Evolutionary conservation across 2,329 filamentous ascomycete genomes (phyloP).

Genomic region (Neofusicoccum laricinum): DNA sequence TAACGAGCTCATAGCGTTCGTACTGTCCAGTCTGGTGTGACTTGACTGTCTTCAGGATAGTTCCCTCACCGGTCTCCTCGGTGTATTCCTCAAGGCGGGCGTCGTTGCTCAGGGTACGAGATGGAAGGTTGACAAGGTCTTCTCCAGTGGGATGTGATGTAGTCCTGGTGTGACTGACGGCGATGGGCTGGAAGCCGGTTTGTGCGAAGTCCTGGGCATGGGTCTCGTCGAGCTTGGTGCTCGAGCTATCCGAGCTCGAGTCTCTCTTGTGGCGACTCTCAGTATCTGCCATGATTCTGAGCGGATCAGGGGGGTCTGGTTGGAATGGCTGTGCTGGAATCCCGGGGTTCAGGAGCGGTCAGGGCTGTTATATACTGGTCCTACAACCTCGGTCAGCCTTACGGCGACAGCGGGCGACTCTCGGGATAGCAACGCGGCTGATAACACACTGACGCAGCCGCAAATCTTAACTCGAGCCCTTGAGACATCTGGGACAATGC

Average conservation of each 20-base stretch:
- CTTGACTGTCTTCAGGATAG: conserved; percentile 55
- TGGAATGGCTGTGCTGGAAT: not conserved
- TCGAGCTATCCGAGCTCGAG: conserved; percentile 13
- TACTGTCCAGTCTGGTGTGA: conserved; percentile 54
- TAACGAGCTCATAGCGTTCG: conserved; percentile 61
- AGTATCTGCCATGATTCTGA: conserved; percentile 1
- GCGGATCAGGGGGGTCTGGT: not conserved
- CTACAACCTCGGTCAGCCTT: not conserved
- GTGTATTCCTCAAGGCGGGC: conserved; percentile 62
- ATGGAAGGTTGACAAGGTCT: conserved; percentile 59
- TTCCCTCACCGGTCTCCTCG: conserved; percentile 58
- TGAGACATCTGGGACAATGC: not conserved
- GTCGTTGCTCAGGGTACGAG: conserved; percentile 60
- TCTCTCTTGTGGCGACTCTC: not conserved
- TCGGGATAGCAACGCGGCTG: not conserved
- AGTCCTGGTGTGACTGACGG: not conserved
- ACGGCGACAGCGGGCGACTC: not conserved
- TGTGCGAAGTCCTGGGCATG: conserved; percentile 12
- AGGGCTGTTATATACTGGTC: not conserved
- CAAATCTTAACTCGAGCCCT: not conserved
- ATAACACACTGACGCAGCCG: conserved; percentile 5
- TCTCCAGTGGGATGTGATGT: conserved; percentile 22
- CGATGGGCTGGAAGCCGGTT: conserved; percentile 14
- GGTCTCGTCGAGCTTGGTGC: conserved; percentile 6
- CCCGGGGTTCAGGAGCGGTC: not conserved